Conservation (phyloP, 2,329 filamentous ascomycete genomes). For the Acephala macrosclerotiorum region DNA sequence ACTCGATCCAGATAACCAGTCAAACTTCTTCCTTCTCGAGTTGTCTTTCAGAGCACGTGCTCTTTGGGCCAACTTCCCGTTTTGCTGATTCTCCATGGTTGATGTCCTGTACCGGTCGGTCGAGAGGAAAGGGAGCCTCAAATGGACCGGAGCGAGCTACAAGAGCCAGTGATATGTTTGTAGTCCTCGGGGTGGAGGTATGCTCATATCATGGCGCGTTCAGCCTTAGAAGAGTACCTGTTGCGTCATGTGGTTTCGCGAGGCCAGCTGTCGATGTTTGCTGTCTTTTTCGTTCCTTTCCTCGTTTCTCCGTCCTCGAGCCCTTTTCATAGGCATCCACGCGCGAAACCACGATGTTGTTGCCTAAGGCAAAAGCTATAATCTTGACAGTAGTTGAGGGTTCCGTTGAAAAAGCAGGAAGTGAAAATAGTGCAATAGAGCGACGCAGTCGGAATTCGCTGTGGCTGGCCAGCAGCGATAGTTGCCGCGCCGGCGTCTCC, state of each 20-base stretch:
- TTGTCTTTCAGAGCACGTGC: constrained; percentile 22
- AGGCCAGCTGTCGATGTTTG: neutral
- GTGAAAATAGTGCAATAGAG: neutral
- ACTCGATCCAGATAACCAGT: constrained; percentile 35
- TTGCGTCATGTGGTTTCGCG: too few species aligned
- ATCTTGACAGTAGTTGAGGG: neutral
- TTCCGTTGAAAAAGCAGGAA: neutral
- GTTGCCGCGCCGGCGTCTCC: neutral
- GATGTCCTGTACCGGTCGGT: neutral
- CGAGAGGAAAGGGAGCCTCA: too few species aligned
- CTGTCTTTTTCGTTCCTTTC: neutral
- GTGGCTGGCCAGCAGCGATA: neutral
- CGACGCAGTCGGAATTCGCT: neutral
- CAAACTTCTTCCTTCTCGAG: constrained; percentile 26
- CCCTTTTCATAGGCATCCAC: neutral
- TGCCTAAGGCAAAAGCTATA: neutral
- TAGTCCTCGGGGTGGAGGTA: too few species aligned
- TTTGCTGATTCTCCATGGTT: neutral
- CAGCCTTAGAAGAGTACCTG: neutral
- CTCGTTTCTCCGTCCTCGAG: neutral
- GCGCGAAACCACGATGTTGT: neutral
- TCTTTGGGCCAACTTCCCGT: neutral
- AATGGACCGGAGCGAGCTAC: too few species aligned
- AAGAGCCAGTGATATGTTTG: too few species aligned
- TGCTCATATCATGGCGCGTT: neutral